Base-by-base conservation (phyloP, 768 basidiomycete species). In the Mycena indigotica region DNA sequence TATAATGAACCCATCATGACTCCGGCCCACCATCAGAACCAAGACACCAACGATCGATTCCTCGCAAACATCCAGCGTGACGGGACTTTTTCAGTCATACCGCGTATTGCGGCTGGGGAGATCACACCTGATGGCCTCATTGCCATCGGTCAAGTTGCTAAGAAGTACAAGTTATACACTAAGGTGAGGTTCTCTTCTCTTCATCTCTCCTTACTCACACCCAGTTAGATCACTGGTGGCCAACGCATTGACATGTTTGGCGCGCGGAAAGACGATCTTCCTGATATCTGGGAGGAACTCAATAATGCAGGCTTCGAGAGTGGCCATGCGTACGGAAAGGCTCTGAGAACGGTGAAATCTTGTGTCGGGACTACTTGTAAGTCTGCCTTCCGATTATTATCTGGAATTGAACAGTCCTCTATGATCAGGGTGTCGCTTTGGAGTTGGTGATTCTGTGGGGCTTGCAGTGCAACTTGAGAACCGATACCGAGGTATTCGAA, bases 11-110 rank as follows among this genome's bases (percentile, higher is more conserved):
- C 82, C 61, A 72, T 91, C 52, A 78, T 90, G 78, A 72, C 80
- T 16, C 81, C 84, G 0, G 75, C 70, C 13, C 87, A 88, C 62
- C 86, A 86, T 59, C 77, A 84, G 58, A 84, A 86, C 51, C 88
- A 89, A 67, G 87, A 88, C 57, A 89, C 87, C 2, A 89, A 89
- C 61, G 87, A 89, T 64, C 78, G 77, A 53, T 88, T 79, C 69
- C 69, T 90, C 52, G 88, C 85, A 6, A 90, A 90, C 63, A 88
- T 90, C 28, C 87, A 90, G 64, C 77, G 87, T 23, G 82, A 86
- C 56, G 86, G 85, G 12, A 85, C 87, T 1, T 90, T 85, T 69
- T 84, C 83, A 5, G 87, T 91, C 54, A 77, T 91, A 21, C 89
- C 89, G 26, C 81, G 88, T 32, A 79, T 90, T 17, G 74, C 88